Base-by-base conservation (phyloP, 352 stramenopile genomes). In the Stramenopiles sp. region DNA sequence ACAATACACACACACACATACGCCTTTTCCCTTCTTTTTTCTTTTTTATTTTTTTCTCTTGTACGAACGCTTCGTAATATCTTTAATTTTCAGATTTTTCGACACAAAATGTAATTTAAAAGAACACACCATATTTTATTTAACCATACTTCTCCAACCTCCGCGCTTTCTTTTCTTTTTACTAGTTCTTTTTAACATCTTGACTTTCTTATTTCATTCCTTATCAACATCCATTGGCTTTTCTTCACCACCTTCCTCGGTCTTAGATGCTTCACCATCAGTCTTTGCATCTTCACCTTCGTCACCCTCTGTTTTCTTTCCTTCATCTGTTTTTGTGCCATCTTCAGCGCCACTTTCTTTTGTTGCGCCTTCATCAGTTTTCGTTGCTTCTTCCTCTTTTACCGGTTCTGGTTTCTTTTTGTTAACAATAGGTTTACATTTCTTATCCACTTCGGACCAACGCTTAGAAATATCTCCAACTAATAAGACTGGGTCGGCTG, bases 371-470 rank as follows among this genome's bases (percentile, higher is more conserved):
- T 88, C 84, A 31, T 84, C 80, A 63, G 87, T 85, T 74, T 83
- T 85, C 29, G 86, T 82, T 53, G 83, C 85, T 30, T 80, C 78
- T 81, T 88, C 87, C 38, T 82, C 79, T 29, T 69, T 63, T 73
- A 84, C 84, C 6, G 90, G 91, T 84, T 85, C 84, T 1, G 90
- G 90, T 80, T 97, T 97, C 7, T 94, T 94, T 87, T 99, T 99
- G 81, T 94, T 95, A 82, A 97, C 94, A 81, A 98, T 94, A 30
- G 94, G 93, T 79, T 94, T 88, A 78, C 90, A 93, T 73, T 91
- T 85, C 33, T 90, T 88, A 43, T 89, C 89, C 63, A 98, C 84
- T n/a, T 92, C 89, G 78, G 90, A 90, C 38, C 92, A 88, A 87
- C 96, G 97, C 77, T 81, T 86, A 80, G 89, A 87, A 79, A 98